Base-by-base conservation (phyloP, 441 rosid genomes). In the Jatropha multifida region DNA sequence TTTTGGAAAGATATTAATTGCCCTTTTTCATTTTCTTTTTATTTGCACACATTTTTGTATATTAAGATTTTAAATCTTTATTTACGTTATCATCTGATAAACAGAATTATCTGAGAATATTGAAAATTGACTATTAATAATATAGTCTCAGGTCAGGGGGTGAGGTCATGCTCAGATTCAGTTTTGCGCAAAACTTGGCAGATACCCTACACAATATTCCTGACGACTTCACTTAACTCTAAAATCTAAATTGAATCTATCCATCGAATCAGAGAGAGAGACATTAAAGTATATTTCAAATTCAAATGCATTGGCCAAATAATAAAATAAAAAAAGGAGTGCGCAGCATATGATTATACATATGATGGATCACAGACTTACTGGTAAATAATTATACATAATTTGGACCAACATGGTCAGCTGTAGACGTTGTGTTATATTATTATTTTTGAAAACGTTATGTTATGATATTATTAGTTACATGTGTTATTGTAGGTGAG, bases 181-280 rank as follows among this genome's bases (percentile, higher is more conserved):
- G 38, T 66, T 69, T 68, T 65, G 64, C 67, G 71, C 71, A 80
- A 78, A 83, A 78, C 81, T 77, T 79, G 81, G 82, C 77, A 82
- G 89, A 86, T 86, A 84, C 81, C 54, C 82, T 51, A 20, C 73
- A 68, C 17, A 59, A 81, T 81, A 81, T 84, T 83, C 87, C 87
- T 79, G 86, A 81, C 80, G 2, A 18, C 74, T 64, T 61, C 79
- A 78, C 80, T 48, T 48, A 59, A 27, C 84, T 62, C 80, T 69
- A 48, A 72, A 75, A 56, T 67, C 80, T 41, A 80, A 65, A 80
- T 59, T 81, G 77, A 74, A 80, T 80, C 77, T n/a, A 18, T 56
- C 73, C 32, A 32, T 32, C 9, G 1, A 2, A 32, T 27, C 15
- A 63, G 42, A n/a, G 8, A n/a, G 8, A 51, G 58, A 48, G 69